These are phyloP conservation scores for Rauvolfia tetraphylla DNA, from an alignment of 257 asterid genomes.

Conservation along the genomic window DNA sequence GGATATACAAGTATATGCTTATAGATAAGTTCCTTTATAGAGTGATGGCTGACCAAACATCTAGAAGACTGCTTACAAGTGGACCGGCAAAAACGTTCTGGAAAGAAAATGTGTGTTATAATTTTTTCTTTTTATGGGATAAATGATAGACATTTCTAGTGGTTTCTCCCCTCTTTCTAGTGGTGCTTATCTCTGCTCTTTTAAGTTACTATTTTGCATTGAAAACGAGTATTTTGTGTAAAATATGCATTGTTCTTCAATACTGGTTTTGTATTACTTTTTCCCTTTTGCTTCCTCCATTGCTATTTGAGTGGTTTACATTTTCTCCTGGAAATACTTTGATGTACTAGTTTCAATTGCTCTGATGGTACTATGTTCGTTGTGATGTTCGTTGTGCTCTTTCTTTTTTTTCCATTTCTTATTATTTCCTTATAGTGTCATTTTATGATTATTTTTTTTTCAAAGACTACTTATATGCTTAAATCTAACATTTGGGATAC, in stretches of 20 bases:
- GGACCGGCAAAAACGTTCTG: not conserved
- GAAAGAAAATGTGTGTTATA: not conserved
- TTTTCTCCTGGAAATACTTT: not conserved
- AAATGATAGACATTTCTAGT: not conserved
- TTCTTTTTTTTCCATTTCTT: not conserved
- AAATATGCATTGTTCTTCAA: not conserved
- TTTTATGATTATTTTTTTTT: not conserved
- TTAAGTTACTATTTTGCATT: too few species aligned
- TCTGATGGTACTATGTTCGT: too few species aligned
- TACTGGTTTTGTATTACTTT: not conserved
- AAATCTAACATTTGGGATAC: slow-evolving; percentile 7
- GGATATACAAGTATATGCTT: not conserved
- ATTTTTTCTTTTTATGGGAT: not conserved
- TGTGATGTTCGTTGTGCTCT: not conserved
- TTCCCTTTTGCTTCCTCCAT: not conserved
- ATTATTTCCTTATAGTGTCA: not conserved
- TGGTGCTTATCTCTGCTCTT: not conserved
- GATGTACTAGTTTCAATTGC: not conserved
- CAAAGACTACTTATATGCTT: not conserved
- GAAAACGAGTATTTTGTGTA: not conserved
- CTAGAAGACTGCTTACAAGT: not conserved
- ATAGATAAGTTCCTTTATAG: not conserved
- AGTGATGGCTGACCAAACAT: not conserved
- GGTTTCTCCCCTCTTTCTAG: not conserved
- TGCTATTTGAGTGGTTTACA: not conserved